Evolutionary conservation across 2,329 filamentous ascomycete species (phyloP).

Genomic region (Dothiorella sarmentorum): DNA sequence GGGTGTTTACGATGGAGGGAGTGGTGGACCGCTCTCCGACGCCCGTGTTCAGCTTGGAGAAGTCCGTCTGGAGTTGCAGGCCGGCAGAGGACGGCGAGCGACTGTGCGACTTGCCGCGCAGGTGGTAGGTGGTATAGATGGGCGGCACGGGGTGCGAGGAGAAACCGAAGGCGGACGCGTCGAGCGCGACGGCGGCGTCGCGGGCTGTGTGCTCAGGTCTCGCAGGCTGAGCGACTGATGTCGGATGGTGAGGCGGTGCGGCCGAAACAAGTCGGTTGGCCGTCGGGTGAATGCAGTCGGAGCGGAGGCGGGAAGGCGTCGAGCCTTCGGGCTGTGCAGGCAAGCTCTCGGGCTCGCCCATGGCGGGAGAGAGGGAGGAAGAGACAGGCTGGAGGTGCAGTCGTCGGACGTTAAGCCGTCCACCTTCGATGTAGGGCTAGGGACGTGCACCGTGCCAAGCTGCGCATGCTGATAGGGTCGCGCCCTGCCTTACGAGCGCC

Average conservation of each 20-base stretch:
- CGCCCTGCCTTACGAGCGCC: not conserved
- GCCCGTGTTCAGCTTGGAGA: conserved; percentile 20
- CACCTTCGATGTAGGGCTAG: conserved; percentile 2
- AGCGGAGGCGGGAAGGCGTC: not conserved
- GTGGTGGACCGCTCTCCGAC: conserved; percentile 8
- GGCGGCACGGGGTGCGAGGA: too few relatives aligned
- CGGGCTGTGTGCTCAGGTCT: not conserved
- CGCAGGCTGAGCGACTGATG: conserved; percentile 12
- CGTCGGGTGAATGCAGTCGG: not conserved
- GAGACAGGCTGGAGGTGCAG: conserved; percentile 1
- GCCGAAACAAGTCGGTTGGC: not conserved
- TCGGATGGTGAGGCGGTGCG: conserved; percentile 10
- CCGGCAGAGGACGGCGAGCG: conserved; percentile 32
- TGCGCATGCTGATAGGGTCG: not conserved
- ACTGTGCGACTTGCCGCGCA: conserved; percentile 29
- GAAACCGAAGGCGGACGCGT: not conserved
- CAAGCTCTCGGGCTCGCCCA: conserved; percentile 17
- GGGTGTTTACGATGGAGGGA: conserved; percentile 20
- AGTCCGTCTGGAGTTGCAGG: conserved; percentile 30
- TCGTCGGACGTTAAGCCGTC: conserved; percentile 10
- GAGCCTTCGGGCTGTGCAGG: conserved; percentile 9
- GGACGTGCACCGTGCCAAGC: conserved; percentile 7
- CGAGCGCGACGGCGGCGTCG: not conserved
- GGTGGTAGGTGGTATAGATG: conserved; percentile 17
- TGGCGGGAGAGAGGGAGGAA: not conserved